Evolutionary conservation across 352 stramenopile species (phyloP), one percentile per base, ranked within the genome.

Genomic region (Thraustochytrium sp.): DNA sequence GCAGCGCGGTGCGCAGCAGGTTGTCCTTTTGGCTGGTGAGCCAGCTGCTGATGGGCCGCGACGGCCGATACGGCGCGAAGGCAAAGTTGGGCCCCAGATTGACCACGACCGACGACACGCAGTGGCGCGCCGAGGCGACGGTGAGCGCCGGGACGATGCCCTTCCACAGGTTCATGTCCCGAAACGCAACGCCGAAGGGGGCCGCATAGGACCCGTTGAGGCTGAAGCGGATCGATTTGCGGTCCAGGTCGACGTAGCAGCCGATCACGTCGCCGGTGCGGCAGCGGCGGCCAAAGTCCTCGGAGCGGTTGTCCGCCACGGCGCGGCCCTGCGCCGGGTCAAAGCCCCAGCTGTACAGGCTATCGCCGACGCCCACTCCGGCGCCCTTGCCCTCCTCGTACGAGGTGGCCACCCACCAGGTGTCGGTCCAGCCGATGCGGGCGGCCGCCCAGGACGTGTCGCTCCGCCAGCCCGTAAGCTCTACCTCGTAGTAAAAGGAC

Each of bases 391-490:
- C 59, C 9, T 72, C 59, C 40, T 72, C 59, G 8, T 44, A 72
- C 8, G 59, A 34, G 23, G 59, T 72, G 16, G 59, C 59, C 4
- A 72, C 59, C 59, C 59, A 72, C 59, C 59, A 72, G 40, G 59
- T 72, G 40, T 72, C 59, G 18, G 59, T 72, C 59, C 59, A 72
- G 8, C 59, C 59, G 36, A 72, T 72, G 23, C 59, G 59, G 36
- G 36, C 36, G 26, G 21, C 34, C 21, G 59, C 59, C 59, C 59
- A 72, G 8, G 59, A 72, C 16, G 59, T 31, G 16, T 72, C 59
- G 18, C 13, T 16, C 8, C 13, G 40, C 59, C 59, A 72, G 8
- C 9, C 59, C 8, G 59, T 13, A 29, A 72, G 59, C 16, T 72
- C 9, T 5, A 72, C 59, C 40, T 72, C 59, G 59, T 72, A 72